Conservation (phyloP, 208 protist genomes). For the Acanthamoeba triangularis region DNA sequence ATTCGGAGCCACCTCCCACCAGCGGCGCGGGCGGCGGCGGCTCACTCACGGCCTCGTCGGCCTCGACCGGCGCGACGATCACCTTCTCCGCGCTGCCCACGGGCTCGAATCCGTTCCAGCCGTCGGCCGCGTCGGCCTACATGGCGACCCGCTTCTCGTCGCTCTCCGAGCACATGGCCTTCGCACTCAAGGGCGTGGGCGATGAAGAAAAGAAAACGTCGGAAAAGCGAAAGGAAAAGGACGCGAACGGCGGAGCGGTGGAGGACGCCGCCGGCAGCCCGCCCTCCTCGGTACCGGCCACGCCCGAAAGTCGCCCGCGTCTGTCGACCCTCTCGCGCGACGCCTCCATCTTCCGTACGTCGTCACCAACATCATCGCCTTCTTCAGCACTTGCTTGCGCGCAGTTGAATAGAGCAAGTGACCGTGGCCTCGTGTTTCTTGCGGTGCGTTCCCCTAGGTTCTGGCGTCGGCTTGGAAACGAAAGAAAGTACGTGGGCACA, state of each 20-base stretch:
- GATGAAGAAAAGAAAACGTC: constrained; percentile 14
- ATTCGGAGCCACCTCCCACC: not conserved
- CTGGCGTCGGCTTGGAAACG: constrained; percentile 43
- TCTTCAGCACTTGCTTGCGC: not conserved
- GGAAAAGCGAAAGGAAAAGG: constrained; percentile 2
- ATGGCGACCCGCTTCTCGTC: constrained; percentile 65
- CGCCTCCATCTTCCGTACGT: constrained; percentile 56
- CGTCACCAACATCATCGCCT: too few relatives aligned
- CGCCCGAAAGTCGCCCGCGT: not conserved
- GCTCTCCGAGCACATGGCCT: constrained; percentile 56
- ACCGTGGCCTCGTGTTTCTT: not conserved
- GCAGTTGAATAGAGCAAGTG: not conserved
- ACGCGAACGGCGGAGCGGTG: not conserved
- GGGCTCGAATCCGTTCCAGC: constrained; percentile 35
- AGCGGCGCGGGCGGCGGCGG: not conserved
- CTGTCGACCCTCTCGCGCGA: not conserved
- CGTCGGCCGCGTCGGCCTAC: constrained; percentile 9
- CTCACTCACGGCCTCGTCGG: not conserved
- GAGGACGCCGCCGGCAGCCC: not conserved
- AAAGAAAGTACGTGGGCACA: constrained; percentile 19
- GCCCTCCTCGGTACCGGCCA: not conserved
- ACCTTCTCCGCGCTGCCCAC: constrained; percentile 4
- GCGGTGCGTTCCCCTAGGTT: not conserved
- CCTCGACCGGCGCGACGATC: not conserved
- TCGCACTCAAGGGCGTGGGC: constrained; percentile 20